A percentile compares a stretch with the other conserved stretches of the same genome.
Conservation (phyloP, 441 rosid genomes). For the Bruguiera hainesii region DNA sequence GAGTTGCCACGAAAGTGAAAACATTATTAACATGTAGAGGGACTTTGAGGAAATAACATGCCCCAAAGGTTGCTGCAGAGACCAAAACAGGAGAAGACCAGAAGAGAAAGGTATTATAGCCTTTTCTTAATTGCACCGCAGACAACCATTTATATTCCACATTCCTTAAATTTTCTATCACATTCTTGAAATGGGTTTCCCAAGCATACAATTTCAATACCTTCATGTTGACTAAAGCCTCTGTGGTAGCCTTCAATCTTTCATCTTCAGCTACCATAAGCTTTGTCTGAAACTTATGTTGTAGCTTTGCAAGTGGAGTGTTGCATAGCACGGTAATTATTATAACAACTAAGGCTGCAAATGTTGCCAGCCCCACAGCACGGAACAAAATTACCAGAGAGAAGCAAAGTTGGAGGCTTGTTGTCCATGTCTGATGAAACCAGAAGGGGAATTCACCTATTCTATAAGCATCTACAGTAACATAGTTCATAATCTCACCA, state of each 20-base stretch:
- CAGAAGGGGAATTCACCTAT: conserved; percentile 96
- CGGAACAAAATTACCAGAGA: conserved; percentile 69
- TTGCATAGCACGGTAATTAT: conserved; percentile 63
- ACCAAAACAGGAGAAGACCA: conserved; percentile 93
- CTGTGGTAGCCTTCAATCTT: conserved; percentile 67
- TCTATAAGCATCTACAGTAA: conserved; percentile 86
- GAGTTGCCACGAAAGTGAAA: conserved; percentile 86
- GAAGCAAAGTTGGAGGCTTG: conserved; percentile 76
- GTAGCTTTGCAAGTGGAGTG: conserved; percentile 72
- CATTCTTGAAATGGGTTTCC: conserved; percentile 50
- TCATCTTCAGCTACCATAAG: conserved; percentile 87
- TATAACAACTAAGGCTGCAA: conserved; percentile 71
- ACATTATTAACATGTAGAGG: conserved; percentile 83
- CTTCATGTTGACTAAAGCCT: conserved; percentile 89
- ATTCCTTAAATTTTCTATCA: conserved; percentile 36
- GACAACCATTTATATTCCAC: conserved; percentile 65
- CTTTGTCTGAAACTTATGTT: conserved; percentile 65
- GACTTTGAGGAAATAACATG: conserved; percentile 72
- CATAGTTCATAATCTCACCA: conserved; percentile 90
- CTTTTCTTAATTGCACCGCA: conserved; percentile 69
- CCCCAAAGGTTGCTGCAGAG: conserved; percentile 80
- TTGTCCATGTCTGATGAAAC: conserved; percentile 97
- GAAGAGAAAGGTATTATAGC: conserved; percentile 60
- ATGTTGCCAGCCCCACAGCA: conserved; percentile 84
- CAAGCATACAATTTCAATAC: conserved; percentile 70